Conservation (phyloP, 2,329 filamentous ascomycete genomes). For the Blumeriella jaapii region DNA sequence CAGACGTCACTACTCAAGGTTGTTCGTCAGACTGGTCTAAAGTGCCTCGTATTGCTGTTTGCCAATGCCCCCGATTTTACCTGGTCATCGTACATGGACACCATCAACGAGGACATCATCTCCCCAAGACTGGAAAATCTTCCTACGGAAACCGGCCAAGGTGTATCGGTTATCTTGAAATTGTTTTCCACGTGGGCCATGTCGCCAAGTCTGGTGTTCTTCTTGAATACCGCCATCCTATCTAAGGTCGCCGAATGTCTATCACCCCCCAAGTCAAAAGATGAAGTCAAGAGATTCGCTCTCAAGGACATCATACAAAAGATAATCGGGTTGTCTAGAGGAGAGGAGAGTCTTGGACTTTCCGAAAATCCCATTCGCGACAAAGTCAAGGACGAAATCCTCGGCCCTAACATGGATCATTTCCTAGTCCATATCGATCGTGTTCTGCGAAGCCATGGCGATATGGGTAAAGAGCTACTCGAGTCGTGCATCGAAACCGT, state of each 20-base stretch:
- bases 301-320: conserved; percentile 59
- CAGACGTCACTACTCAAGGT: conserved; percentile 49
- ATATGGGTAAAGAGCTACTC: conserved; percentile 60
- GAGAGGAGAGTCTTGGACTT: conserved; percentile 31
- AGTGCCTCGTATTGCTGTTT: conserved; percentile 72
- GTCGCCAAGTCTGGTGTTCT: conserved; percentile 51
- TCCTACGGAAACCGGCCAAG: conserved; percentile 76
- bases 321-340: conserved; percentile 48
- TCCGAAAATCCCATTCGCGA: conserved; percentile 32
- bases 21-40: conserved; percentile 62
- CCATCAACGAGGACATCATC: conserved; percentile 65
- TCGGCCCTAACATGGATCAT: conserved; percentile 44
- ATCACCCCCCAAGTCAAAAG: conserved; percentile 61
- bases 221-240: conserved; percentile 58
- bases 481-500: conserved; percentile 70
- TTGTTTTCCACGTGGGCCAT: conserved; percentile 74
- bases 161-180: conserved; percentile 70
- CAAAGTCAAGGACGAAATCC: conserved; percentile 35
- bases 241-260: conserved; percentile 63
- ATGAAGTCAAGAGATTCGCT: conserved; percentile 75
- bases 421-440: conserved; percentile 56
- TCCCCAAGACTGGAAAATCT: conserved; percentile 68
- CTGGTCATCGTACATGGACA: conserved; percentile 59
- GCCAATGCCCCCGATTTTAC: conserved; percentile 57
- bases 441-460: conserved; percentile 47